These are phyloP conservation scores for Cucurbita moschata DNA, from an alignment of 306 rosid species.

Conservation along the genomic window DNA sequence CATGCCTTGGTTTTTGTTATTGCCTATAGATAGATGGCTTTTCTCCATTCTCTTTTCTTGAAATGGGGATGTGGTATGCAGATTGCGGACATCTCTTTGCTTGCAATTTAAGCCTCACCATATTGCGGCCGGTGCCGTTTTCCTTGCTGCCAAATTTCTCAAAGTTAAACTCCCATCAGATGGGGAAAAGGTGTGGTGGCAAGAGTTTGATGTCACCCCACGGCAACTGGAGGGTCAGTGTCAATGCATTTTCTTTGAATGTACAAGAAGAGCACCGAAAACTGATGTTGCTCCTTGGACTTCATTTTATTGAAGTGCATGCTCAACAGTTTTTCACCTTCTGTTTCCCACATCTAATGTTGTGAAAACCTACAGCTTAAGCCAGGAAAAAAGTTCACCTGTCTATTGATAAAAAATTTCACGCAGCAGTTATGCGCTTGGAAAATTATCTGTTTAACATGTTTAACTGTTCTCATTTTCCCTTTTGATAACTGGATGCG, in stretches of 20 bases:
- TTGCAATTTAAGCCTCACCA: constrained; percentile 98
- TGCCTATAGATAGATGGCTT: constrained; percentile 28
- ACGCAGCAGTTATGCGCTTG: not conserved
- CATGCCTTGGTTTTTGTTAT: constrained; percentile 20
- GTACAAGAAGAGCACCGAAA: constrained; percentile 12
- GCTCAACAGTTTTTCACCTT: not conserved
- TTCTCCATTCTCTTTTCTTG: constrained; percentile 30
- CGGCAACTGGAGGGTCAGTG: constrained; percentile 99
- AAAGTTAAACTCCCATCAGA: constrained; percentile 97
- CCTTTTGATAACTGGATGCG: not conserved
- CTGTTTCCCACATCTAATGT: not conserved
- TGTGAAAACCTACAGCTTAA: not conserved
- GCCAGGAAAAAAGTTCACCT: not conserved
- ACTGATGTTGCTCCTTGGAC: constrained; percentile 19
- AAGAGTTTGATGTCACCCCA: constrained; percentile 97
- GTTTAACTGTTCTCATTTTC: not conserved
- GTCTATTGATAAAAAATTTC: not conserved
- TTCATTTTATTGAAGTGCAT: constrained; percentile 4
- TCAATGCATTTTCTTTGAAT: constrained; percentile 31
- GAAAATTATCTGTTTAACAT: not conserved
- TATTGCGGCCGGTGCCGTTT: constrained; percentile 98
- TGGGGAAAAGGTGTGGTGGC: constrained; percentile 99
- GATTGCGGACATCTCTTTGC: constrained; percentile 97
- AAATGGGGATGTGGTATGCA: constrained; percentile 56
- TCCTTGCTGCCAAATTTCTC: constrained; percentile 96